These are phyloP conservation scores for Stachybotrys chartarum DNA, from an alignment of 2,329 filamentous ascomycete species.

Conservation along the genomic window DNA sequence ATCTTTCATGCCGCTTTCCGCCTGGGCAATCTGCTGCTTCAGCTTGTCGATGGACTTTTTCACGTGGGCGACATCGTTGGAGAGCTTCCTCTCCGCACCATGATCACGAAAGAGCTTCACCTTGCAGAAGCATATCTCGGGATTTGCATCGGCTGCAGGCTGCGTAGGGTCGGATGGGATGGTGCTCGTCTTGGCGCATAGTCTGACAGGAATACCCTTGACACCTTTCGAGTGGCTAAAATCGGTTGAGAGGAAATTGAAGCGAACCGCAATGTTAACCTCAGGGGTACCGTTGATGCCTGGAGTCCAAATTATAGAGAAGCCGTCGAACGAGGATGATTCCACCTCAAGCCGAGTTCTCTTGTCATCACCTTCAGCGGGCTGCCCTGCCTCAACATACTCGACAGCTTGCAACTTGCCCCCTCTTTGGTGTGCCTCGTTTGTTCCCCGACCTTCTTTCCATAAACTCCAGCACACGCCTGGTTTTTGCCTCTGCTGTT, in stretches of 20 bases:
- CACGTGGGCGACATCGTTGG: conserved; percentile 89
- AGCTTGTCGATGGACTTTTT: conserved; percentile 96
- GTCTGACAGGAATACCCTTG: conserved; percentile 88
- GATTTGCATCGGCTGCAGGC: conserved; percentile 32
- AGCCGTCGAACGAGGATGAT: conserved; percentile 82
- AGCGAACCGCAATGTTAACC: conserved; percentile 83
- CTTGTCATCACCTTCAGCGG: conserved; percentile 56
- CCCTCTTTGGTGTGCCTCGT: conserved; percentile 88
- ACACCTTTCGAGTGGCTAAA: conserved; percentile 99
- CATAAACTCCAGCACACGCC: conserved; percentile 78
- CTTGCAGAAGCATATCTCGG: conserved; percentile 89
- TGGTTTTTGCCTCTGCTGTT: conserved; percentile 81
- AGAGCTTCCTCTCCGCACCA: conserved; percentile 87
- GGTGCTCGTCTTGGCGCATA: conserved; percentile 83
- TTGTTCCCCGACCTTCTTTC: conserved; percentile 95
- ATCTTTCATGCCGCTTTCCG: conserved; percentile 60
- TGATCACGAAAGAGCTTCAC: conserved; percentile 97
- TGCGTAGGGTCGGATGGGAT: conserved; percentile 46
- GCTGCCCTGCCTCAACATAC: conserved; percentile 66
- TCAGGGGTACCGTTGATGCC: conserved; percentile 62
- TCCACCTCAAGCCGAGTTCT: conserved; percentile 64
- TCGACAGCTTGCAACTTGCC: conserved; percentile 93
- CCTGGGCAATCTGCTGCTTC: conserved; percentile 85
- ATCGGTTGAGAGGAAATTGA: conserved; percentile 97
- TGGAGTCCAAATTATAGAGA: conserved; percentile 83